Base-by-base conservation (phyloP, 768 basidiomycete species). In the Suillus discolor region DNA sequence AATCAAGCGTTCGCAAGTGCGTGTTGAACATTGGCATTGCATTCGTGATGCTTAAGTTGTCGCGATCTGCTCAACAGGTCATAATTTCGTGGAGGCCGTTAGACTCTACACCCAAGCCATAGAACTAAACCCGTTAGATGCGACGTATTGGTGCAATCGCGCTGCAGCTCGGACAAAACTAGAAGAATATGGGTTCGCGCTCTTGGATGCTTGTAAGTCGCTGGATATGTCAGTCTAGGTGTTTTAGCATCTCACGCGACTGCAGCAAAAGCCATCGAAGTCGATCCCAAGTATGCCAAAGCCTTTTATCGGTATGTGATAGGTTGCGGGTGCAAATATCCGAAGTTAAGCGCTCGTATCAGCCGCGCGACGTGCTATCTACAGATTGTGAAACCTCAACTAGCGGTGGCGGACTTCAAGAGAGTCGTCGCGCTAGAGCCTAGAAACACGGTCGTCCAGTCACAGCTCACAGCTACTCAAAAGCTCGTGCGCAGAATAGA, bases 71-170 rank as follows among this genome's bases (percentile, higher is more conserved):
- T 13, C n/a, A 62, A 36, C 65, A 83, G 93, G 78, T 57, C 91
- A 94, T 75, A 87, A 92, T 70, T 99, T 96, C 75, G 82, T 84
- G 25, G 75, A 79, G 18, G 94, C 96, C 13, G 89, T 91, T 12
- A 83, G 85, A 47, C 78, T 97, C 44, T 99, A 99, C 76, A 85
- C 90, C 3, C 79, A 88, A 44, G 94, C 97, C 2, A 92, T 99
- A 69, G 88, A 91, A 69, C 85, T 89, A 73, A 96, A 99, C 74
- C 96, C 95, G 0, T 81, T 82, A 63, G 97, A 98, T 71, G 80
- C 95, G 62, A 96, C 94, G 16, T 77, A 97, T 62, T 99, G 93
- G 92, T 96, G 92, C 74, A 99, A 99, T 78, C 86, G 97, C 44
- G 95, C 97, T 2, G 93, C 94, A 78, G 86, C 93, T 16, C 87